These are phyloP conservation scores for Magnusiomyces clavatus DNA, from an alignment of 1,139 yeast species.

Conservation along the genomic window DNA sequence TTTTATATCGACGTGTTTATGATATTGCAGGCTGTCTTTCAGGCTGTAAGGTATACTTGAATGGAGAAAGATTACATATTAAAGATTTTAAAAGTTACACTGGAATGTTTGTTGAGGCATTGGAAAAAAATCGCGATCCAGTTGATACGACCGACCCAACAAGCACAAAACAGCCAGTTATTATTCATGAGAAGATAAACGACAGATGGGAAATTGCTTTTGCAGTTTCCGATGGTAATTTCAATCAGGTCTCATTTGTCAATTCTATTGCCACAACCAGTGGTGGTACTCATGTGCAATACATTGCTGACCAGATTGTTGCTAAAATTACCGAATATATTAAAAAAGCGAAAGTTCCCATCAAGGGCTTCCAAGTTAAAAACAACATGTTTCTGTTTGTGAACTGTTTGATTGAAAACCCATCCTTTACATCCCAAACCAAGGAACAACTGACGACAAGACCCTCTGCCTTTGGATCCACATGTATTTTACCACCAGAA, in stretches of 20 bases:
- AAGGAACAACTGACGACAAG: constrained; percentile 93
- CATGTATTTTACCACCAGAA: constrained; percentile 62
- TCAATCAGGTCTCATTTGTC: constrained; percentile 93
- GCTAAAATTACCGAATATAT: constrained; percentile 64
- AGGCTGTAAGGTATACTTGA: constrained; percentile 70
- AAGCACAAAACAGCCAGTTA: constrained; percentile 42
- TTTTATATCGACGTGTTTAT: constrained; percentile 86
- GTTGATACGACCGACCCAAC: constrained; percentile 26
- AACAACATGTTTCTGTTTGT: constrained; percentile 86
- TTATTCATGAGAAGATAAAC: constrained; percentile 70
- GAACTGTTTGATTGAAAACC: constrained; percentile 90
- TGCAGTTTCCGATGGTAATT: constrained; percentile 80
- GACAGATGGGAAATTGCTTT: constrained; percentile 95
- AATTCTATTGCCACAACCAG: constrained; percentile 96
- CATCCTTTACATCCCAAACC: constrained; percentile 96
- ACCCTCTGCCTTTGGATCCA: constrained; percentile 82
- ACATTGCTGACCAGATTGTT: constrained; percentile 77
- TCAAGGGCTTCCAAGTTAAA: constrained; percentile 82
- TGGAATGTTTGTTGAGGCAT: constrained; percentile 79
- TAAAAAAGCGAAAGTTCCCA: constrained; percentile 67
- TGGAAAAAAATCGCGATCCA: constrained; percentile 37
- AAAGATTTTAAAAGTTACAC: constrained; percentile 79
- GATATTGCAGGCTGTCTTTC: constrained; percentile 95
- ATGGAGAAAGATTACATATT: constrained; percentile 64
- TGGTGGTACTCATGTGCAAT: constrained; percentile 94